Evolutionary conservation across 495 filamentous ascomycete genomes (phyloP).

Genomic region (Neurospora sp.): DNA sequence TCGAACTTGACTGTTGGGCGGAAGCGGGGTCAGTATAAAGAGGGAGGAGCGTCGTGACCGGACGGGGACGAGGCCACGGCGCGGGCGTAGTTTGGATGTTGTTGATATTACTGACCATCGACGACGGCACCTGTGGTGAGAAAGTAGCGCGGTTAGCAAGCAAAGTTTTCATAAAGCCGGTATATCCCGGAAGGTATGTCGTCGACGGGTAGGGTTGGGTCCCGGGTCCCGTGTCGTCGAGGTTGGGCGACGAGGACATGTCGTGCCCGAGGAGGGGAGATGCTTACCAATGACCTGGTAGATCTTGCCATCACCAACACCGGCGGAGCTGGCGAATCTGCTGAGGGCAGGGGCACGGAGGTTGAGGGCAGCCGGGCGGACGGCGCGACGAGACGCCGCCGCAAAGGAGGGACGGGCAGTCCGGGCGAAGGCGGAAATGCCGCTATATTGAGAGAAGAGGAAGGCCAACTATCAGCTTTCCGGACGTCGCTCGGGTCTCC

Average conservation of each 20-base stretch:
- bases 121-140: slow-evolving; percentile 56
- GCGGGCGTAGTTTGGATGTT: slow-evolving; percentile 2
- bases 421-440: slow-evolving; percentile 71
- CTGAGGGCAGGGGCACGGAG: slow-evolving; percentile 48
- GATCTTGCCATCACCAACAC: slow-evolving; percentile 64
- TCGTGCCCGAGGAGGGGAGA: neutral
- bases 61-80: neutral
- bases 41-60: neutral
- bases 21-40: slow-evolving; percentile 14
- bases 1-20: slow-evolving; percentile 70
- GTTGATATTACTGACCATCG: slow-evolving; percentile 48
- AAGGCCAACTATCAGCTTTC: slow-evolving; percentile 26
- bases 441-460: slow-evolving; percentile 40
- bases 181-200: neutral
- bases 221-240: neutral
- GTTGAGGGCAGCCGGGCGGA: slow-evolving; percentile 54
- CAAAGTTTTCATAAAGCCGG: slow-evolving; percentile 5
- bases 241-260: neutral
- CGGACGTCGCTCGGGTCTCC: neutral
- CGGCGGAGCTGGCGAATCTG: slow-evolving; percentile 60
- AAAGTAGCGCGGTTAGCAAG: slow-evolving; percentile 32
- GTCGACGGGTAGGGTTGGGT: neutral
- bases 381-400: slow-evolving; percentile 54
- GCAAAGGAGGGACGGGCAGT: slow-evolving; percentile 63
- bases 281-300: slow-evolving; percentile 53